Percentiles rank a stretch among this genome's conserved stretches.
phyloP scores from a whole-genome alignment of 352 stramenopile genomes.

The Phytophthora constricta region DNA sequence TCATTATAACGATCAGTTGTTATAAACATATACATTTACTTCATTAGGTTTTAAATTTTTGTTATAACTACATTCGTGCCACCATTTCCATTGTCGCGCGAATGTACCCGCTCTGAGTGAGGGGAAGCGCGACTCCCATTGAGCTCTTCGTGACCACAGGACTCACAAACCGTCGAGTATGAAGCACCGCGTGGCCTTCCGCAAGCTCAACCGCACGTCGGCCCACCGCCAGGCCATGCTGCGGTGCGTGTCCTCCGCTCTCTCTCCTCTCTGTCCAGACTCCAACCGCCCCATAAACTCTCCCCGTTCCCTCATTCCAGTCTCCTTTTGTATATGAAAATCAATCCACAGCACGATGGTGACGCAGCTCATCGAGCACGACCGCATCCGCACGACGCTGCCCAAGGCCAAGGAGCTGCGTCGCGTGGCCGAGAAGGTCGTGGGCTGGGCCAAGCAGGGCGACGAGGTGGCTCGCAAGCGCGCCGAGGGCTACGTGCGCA shows the following conservation, averaged over 20 bases:
- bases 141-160: slow-evolving; percentile 31
- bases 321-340: slow-evolving; percentile 4
- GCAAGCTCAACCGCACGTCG: slow-evolving; percentile 93
- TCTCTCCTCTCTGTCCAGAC: background rate
- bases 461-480: slow-evolving; percentile 86
- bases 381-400: slow-evolving; percentile 97
- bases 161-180: slow-evolving; percentile 40
- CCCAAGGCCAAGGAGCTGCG: slow-evolving; percentile 97
- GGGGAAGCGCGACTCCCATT: slow-evolving; percentile 17
- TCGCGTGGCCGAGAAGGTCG: slow-evolving; percentile 94
- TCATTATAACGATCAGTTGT: no score
- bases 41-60: no score
- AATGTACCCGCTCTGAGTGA: slow-evolving; percentile 2
- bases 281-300: background rate
- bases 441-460: slow-evolving; percentile 94
- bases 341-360: slow-evolving; percentile 92
- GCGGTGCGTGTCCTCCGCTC: slow-evolving; percentile 59
- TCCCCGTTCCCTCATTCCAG: slow-evolving; percentile 9
- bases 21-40: background rate
- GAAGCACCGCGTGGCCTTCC: slow-evolving; percentile 87
- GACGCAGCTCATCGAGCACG: slow-evolving; percentile 97
- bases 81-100: slow-evolving; percentile 11
- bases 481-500: slow-evolving; percentile 87
- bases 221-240: slow-evolving; percentile 97
- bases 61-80: background rate